Conservation (phyloP, 1,284 basidiomycete species). For the Cutaneotrichosporon arboriforme region DNA sequence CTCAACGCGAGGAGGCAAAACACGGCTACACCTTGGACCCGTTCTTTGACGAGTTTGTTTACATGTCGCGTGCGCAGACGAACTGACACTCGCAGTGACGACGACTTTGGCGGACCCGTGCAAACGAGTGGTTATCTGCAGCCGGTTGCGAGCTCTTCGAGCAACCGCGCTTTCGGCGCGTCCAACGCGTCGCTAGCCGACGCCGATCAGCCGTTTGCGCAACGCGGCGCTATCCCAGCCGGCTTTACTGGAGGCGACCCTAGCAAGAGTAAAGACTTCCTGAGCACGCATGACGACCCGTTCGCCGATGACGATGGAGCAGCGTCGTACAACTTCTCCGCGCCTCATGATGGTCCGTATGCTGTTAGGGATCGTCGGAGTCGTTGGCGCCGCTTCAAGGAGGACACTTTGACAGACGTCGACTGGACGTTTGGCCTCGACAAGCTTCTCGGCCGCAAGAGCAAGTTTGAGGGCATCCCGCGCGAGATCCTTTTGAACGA, state of each 20-base stretch:
- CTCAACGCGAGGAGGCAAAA: not conserved
- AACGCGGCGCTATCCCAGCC: constrained; percentile 10
- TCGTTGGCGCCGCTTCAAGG: constrained; percentile 35
- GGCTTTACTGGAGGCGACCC: constrained; percentile 3
- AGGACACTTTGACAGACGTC: constrained; percentile 40
- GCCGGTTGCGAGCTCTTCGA: constrained; percentile 25
- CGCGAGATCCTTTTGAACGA: constrained; percentile 64
- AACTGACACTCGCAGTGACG: constrained; percentile 32
- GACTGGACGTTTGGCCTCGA: constrained; percentile 46
- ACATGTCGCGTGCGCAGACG: not conserved
- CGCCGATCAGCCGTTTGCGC: constrained; percentile 35
- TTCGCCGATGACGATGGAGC: constrained; percentile 43
- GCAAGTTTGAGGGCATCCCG: constrained; percentile 44
- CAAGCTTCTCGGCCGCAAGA: constrained; percentile 34
- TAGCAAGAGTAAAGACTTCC: not conserved
- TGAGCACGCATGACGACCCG: constrained; percentile 17
- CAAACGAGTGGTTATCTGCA: constrained; percentile 34
- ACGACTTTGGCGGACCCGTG: constrained; percentile 34
- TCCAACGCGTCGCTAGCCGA: constrained; percentile 28
- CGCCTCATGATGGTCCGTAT: constrained; percentile 29
- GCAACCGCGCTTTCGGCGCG: constrained; percentile 16
- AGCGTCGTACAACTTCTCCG: constrained; percentile 39
- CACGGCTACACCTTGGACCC: constrained; percentile 44
- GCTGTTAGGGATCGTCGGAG: constrained; percentile 21
- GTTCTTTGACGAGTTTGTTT: constrained; percentile 48